A percentile compares a stretch with the other conserved stretches of the same genome.
These are phyloP conservation scores for Arthrobotrys sinensis DNA, from an alignment of 2,329 filamentous ascomycete species.

Conservation along the genomic window DNA sequence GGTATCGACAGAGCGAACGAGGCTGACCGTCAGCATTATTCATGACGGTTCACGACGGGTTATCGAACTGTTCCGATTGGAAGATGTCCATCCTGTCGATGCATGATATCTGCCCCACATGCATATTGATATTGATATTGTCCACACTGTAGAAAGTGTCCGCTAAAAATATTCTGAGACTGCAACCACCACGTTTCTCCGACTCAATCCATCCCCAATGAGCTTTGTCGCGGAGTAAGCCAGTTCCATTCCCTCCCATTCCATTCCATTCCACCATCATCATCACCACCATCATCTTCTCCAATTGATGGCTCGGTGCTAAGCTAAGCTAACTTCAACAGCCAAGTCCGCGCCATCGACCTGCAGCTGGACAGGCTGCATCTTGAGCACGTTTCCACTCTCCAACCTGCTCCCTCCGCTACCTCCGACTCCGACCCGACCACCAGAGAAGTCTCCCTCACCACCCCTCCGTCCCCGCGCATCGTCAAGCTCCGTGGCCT, in stretches of 20 bases:
- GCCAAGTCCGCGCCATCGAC: constrained; percentile 76
- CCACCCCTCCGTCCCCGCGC: constrained; percentile 72
- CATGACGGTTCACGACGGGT: background rate
- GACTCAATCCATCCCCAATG: constrained; percentile 33
- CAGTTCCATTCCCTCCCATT: constrained; percentile 9
- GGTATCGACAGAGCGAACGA: constrained; percentile 13
- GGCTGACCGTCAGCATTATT: constrained; percentile 13
- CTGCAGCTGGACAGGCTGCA: constrained; percentile 77
- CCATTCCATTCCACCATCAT: background rate
- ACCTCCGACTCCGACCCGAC: constrained; percentile 64
- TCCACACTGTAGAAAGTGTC: background rate
- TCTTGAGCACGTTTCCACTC: constrained; percentile 65
- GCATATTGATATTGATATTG: too few relatives aligned
- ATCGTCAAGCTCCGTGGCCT: constrained; percentile 76
- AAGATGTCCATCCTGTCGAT: too few relatives aligned
- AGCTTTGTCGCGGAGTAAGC: constrained; percentile 61
- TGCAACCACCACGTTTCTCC: background rate
- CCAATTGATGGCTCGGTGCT: too few relatives aligned
- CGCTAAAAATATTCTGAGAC: constrained; percentile 14
- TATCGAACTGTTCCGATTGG: constrained; percentile 20
- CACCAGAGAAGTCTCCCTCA: constrained; percentile 63
- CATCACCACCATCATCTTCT: background rate
- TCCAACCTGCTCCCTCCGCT: constrained; percentile 62
- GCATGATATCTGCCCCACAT: constrained; percentile 7
- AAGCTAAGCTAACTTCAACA: constrained; percentile 64